Conservation (phyloP, 1,284 basidiomycete genomes). For the Malassezia arunalokei region DNA sequence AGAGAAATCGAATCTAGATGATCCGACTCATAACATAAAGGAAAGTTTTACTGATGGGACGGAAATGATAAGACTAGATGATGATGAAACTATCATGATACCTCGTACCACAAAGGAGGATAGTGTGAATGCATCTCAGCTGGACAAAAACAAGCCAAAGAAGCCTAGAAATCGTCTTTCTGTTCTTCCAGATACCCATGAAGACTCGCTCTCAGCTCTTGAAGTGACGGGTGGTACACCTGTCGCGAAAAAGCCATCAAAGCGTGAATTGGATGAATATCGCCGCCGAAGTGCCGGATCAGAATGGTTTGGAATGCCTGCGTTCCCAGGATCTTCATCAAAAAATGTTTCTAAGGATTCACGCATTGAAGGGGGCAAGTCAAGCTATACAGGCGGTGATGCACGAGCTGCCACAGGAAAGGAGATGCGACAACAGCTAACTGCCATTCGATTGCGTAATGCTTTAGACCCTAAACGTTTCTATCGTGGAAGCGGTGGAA, state of each 20-base stretch:
- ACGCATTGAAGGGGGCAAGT: constrained; percentile 19
- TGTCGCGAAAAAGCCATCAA: constrained; percentile 1
- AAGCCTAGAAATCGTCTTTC: neutral
- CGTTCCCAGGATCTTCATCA: constrained; percentile 49
- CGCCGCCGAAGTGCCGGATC: constrained; percentile 55
- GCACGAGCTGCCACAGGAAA: constrained; percentile 47
- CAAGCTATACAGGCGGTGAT: constrained; percentile 26
- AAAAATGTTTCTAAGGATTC: constrained; percentile 15
- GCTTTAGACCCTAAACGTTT: constrained; percentile 92
- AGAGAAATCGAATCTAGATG: neutral
- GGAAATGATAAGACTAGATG: constrained; percentile 7
- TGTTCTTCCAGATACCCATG: neutral
- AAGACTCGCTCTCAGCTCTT: neutral
- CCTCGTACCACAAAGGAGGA: no score
- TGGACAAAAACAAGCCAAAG: neutral
- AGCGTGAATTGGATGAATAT: constrained; percentile 12
- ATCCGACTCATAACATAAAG: neutral
- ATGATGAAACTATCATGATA: neutral
- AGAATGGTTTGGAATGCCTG: constrained; percentile 81
- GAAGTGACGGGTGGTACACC: neutral
- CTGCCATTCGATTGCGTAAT: constrained; percentile 77
- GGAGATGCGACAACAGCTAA: constrained; percentile 71
- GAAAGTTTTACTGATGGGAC: constrained; percentile 7
- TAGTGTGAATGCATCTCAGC: no score
- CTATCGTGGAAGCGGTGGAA: constrained; percentile 56